Evolutionary conservation across 345 rosid genomes (phyloP).

Genomic region (Excoecaria agallocha): DNA sequence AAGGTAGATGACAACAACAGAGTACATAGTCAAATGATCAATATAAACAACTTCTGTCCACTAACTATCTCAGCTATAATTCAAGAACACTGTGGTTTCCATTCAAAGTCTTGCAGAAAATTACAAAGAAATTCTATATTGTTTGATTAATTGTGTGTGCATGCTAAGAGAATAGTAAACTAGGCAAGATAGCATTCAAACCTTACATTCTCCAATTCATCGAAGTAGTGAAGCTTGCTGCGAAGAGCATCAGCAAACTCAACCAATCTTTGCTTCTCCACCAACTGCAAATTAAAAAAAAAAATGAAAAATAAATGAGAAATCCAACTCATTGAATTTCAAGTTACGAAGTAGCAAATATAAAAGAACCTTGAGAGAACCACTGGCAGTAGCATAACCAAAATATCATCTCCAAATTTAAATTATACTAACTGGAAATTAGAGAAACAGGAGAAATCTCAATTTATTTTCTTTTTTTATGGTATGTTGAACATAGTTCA

Average conservation of each 20-base stretch:
- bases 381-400: neutral
- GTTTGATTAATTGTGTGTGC: neutral
- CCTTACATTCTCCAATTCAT: slow-evolving; percentile 99
- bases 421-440: neutral
- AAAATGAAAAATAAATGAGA: slow-evolving; percentile 19
- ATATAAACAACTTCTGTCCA: neutral
- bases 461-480: too few species aligned
- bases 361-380: neutral
- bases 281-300: slow-evolving; percentile 64
- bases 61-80: neutral
- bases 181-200: slow-evolving; percentile 48
- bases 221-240: slow-evolving; percentile 91
- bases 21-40: neutral
- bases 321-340: slow-evolving; percentile 6
- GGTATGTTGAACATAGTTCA: too few species aligned
- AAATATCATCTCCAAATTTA: neutral
- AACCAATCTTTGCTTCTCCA: slow-evolving; percentile 82
- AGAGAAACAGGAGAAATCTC: neutral
- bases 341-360: slow-evolving; percentile 5
- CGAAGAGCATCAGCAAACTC: slow-evolving; percentile 94
- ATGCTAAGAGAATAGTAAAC: slow-evolving; percentile 7
- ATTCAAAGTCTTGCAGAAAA: neutral
- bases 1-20: neutral
- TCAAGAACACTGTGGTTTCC: neutral
- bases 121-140: neutral